Evolutionary conservation across 805 yeast genomes (phyloP), one percentile per base, ranked within the genome.

Genomic region (Spathaspora sp.): DNA sequence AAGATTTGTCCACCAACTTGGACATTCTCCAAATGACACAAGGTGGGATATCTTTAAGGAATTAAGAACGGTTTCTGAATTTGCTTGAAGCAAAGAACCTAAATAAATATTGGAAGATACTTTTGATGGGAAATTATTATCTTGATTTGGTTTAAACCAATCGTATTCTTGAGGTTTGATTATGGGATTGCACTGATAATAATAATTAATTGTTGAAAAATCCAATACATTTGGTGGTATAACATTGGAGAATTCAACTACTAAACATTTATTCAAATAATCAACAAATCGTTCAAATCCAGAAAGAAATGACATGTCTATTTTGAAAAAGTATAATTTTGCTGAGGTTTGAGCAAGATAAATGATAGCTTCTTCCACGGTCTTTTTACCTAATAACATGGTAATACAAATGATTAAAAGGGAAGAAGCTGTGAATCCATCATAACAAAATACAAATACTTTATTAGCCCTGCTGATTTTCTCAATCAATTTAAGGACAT

Each of bases 381-480:
- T 43, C 23, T 42, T 29, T 16, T 55, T 52, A 8, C 20, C 19
- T 29, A 57, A 46, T 48, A 56, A 54, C 44, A 56, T 49, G 6
- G 55, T 52, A 23, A 55, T 40, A 7, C 51, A 48, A 39, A 64
- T 52, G 6, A 62, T 50, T 35, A 69, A 52, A 19, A 69, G 49
- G 10, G 71, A 60, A 17, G 67, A 57, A 3, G 73, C 75, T 8
- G 76, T 69, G 51, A 68, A 71, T 1, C 77, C 76, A 55, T 72
- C 77, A 52, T 62, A 65, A 3, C 67, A 68, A 51, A 65, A 70
- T 4, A 69, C 55, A 43, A 70, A 67, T 5, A 68, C 60, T 29
- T 44, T 65, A 60, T 43, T 57, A 48, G 46, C 60, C 59, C 47
- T 44, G 44, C 42, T 52, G 43, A 29, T 56, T 55, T 38, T 42